A percentile compares a stretch with the other conserved stretches of the same genome.
Evolutionary conservation across 371 early-diverging fungal species (phyloP).

Genomic region (Lichtheimia corymbifera): DNA sequence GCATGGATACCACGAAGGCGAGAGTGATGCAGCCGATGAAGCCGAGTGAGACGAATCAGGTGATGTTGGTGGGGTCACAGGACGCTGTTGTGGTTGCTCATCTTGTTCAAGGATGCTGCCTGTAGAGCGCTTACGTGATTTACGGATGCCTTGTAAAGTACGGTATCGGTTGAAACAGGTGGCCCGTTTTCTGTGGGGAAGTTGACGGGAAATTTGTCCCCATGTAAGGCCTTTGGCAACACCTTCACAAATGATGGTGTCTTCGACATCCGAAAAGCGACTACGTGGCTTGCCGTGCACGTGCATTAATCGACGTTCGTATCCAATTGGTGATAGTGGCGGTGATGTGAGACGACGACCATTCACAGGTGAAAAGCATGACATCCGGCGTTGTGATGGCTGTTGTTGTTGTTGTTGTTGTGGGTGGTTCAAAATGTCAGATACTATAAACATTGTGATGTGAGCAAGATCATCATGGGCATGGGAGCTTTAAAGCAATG

Average conservation of each 20-base stretch:
- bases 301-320: constrained; percentile 11
- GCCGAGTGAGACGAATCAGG: constrained; percentile 1
- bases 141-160: constrained; percentile 52
- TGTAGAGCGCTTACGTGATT: constrained; percentile 38
- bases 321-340: constrained; percentile 32
- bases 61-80: background rate
- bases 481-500: no score
- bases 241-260: constrained; percentile 51
- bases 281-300: constrained; percentile 47
- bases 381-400: background rate
- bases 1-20: constrained; percentile 3
- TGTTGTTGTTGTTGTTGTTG: no score
- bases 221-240: constrained; percentile 51
- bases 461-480: no score
- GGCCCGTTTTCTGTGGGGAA: constrained; percentile 54
- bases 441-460: constrained; percentile 20
- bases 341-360: constrained; percentile 32
- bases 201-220: constrained; percentile 52
- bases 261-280: constrained; percentile 48
- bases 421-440: constrained; percentile 45
- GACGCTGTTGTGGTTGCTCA: background rate
- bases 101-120: background rate
- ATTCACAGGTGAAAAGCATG: constrained; percentile 1
- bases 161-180: constrained; percentile 54
- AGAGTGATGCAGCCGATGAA: constrained; percentile 7